Conservation (phyloP, 495 filamentous ascomycete genomes). For the Penicillium lividum region DNA sequence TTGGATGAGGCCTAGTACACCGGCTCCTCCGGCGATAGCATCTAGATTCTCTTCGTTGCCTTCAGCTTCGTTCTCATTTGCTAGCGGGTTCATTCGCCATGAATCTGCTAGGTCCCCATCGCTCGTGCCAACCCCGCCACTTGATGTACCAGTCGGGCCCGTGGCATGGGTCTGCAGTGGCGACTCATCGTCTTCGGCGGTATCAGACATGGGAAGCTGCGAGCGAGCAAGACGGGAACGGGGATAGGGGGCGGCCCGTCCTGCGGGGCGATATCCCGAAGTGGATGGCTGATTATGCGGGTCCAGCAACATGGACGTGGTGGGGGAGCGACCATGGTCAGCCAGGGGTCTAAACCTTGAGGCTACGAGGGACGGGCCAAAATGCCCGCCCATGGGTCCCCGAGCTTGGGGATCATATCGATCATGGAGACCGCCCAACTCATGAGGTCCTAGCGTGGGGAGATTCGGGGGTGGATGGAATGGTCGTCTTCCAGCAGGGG, state of each 20-base stretch:
- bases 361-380: conserved; percentile 30
- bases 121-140: conserved; percentile 46
- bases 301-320: conserved; percentile 74
- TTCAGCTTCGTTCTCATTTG: conserved; percentile 43
- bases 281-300: conserved; percentile 80
- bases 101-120: conserved; percentile 65
- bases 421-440: conserved; percentile 46
- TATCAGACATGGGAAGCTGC: conserved; percentile 33
- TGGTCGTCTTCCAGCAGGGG: conserved; percentile 46
- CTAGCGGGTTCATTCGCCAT: conserved; percentile 61
- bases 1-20: conserved; percentile 81
- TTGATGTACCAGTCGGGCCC: conserved; percentile 31
- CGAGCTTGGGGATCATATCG: conserved; percentile 49
- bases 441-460: conserved; percentile 65
- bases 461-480: conserved; percentile 82
- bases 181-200: conserved; percentile 50
- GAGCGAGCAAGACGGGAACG: conserved; percentile 50
- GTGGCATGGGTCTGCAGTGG: conserved; percentile 25
- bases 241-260: conserved; percentile 48
- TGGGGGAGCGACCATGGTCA: conserved; percentile 39
- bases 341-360: conserved; percentile 33
- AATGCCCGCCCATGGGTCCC: conserved; percentile 25
- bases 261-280: conserved; percentile 47
- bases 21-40: conserved; percentile 49
- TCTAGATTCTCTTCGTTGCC: conserved; percentile 54